phyloP scores from a whole-genome alignment of 2,329 filamentous ascomycete species.

The Nothopassalora personata region DNA sequence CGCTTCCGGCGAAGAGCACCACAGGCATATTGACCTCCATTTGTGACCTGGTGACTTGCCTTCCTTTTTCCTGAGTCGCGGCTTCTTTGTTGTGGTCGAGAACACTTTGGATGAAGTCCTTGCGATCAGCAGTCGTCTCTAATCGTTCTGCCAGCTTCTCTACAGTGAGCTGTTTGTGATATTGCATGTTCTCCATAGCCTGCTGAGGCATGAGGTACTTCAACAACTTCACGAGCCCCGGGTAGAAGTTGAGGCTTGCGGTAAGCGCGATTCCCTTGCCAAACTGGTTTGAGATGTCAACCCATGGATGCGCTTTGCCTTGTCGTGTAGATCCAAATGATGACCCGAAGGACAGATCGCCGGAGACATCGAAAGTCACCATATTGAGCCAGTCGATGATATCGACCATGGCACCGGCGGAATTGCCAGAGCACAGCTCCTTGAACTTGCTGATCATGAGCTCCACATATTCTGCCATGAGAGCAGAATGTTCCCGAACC shows the following conservation, averaged over 20 bases:
- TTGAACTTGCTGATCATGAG: background rate
- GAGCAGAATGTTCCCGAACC: background rate
- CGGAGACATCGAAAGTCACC: constrained; percentile 9
- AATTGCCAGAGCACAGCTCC: background rate
- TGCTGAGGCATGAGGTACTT: background rate
- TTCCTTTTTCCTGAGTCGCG: background rate
- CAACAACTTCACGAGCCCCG: background rate
- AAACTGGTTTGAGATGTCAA: constrained; percentile 5
- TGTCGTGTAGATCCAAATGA: background rate
- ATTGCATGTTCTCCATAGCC: background rate
- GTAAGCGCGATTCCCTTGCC: constrained; percentile 3
- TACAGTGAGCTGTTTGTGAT: background rate
- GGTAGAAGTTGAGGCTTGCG: constrained; percentile 4
- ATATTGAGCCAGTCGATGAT: constrained; percentile 6
- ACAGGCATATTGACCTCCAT: constrained; percentile 4
- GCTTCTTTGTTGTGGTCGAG: background rate
- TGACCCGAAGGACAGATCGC: constrained; percentile 8
- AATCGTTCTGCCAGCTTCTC: constrained; percentile 3
- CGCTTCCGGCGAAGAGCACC: constrained; percentile 4
- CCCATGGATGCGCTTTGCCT: constrained; percentile 5
- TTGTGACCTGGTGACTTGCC: background rate
- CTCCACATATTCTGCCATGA: background rate
- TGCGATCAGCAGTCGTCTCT: background rate
- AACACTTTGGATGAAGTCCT: constrained; percentile 4
- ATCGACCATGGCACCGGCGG: constrained; percentile 10